Evolutionary conservation across 2,329 filamentous ascomycete species (phyloP), one percentile per base, ranked within the genome.

Genomic region (Neonectria ditissima): DNA sequence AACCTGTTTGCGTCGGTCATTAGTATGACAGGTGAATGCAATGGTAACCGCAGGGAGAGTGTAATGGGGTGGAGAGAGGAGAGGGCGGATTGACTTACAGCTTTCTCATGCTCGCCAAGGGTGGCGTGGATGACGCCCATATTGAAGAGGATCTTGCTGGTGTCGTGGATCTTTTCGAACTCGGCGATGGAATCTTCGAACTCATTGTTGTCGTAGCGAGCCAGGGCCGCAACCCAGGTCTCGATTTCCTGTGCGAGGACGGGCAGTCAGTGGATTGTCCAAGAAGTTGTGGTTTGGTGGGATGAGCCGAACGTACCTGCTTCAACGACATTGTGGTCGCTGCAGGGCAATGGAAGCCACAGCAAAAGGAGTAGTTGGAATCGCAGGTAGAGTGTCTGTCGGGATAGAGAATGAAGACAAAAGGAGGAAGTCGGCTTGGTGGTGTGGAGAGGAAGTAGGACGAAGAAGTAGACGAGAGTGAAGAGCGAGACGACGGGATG

Each of bases 61-160:
- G 10, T 34, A 45, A 44, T 13, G 16, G 16, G 41, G 20, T 43
- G n/a, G 44, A 14, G 44, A 16, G 48, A 28, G 20, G 55, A 50
- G 20, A 28, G 22, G 39, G 18, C 24, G 41, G 16, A 4, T 55
- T 51, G 28, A 85, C 93, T 79, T 84, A 97, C 95, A 76, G 96
- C 96, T 84, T 93, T 94, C 78, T 95, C 92, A 80, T 99, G 96
- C 78, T 98, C 94, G 71, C 96, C 96, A 18, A 99, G 85, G 0
- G 96, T 98, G 41, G 96, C 96, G 83, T 97, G 92, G 73, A 99
- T 98, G 41, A 99, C 95, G 72, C 96, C 96, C 80, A 95, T 97
- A 76, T 99, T 99, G 85, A 99, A 99, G 65, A 97, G 85, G 67
- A 99, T 99, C 84, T 97, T 98, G 72, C 96, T 97, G 0, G 96